Conservation (phyloP, 139 green algal species). For the Picocystis salinarum region DNA sequence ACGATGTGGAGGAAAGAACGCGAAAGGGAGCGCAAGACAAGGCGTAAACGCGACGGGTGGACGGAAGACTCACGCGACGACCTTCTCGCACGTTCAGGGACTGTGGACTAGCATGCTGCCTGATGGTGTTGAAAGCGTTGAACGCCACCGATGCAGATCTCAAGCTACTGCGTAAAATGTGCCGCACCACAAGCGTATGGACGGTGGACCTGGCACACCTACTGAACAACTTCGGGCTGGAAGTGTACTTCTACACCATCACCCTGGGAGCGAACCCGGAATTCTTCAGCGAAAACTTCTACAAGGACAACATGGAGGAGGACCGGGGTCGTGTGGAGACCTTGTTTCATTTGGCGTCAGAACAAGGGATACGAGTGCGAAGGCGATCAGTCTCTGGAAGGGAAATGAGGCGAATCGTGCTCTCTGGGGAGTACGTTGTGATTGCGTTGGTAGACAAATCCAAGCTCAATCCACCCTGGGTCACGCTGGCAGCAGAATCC, state of each 20-base stretch:
- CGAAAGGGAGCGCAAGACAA: background rate
- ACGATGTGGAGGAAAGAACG: background rate
- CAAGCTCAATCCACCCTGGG: constrained; percentile 19
- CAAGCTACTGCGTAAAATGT: constrained; percentile 28
- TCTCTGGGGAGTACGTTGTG: constrained; percentile 28
- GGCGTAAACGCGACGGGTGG: background rate
- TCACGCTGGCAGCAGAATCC: background rate
- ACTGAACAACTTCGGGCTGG: constrained; percentile 37
- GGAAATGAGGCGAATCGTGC: constrained; percentile 16
- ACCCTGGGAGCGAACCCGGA: constrained; percentile 63
- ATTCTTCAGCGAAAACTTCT: constrained; percentile 62
- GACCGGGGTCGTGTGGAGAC: constrained; percentile 47
- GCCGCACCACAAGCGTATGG: constrained; percentile 62
- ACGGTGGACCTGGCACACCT: constrained; percentile 80
- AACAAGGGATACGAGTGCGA: constrained; percentile 30
- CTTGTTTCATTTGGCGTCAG: constrained; percentile 39
- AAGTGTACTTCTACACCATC: constrained; percentile 44
- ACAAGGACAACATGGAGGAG: constrained; percentile 48
- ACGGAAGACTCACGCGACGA: background rate
- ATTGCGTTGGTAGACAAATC: constrained; percentile 67
- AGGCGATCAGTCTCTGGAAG: constrained; percentile 17
- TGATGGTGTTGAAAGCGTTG: constrained; percentile 56
- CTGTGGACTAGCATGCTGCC: constrained; percentile 70
- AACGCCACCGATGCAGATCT: constrained; percentile 21
- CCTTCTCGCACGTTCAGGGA: constrained; percentile 34